A percentile compares a stretch with the other conserved stretches of the same genome.
phyloP scores from a whole-genome alignment of 345 rosid genomes.

The Lenwebbia sp. region DNA sequence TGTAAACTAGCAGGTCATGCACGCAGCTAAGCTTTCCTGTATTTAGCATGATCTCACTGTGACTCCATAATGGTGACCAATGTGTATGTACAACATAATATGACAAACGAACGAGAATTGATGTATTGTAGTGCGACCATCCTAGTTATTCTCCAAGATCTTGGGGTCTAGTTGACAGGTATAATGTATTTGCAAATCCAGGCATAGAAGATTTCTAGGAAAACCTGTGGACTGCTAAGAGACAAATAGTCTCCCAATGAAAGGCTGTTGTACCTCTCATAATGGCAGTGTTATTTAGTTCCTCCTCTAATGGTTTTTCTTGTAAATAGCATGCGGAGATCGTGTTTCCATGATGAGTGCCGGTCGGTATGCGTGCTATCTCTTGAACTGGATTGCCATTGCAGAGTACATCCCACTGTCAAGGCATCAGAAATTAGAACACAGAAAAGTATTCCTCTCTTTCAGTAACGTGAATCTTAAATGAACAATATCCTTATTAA shows the following conservation, averaged over 20 bases:
- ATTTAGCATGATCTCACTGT: not conserved
- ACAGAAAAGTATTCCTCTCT: not conserved
- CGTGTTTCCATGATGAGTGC: slow-evolving; percentile 33
- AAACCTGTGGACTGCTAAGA: not conserved
- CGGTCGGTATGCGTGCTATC: slow-evolving; percentile 30
- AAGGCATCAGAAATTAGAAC: not conserved
- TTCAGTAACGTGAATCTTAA: not conserved
- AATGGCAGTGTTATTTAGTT: not conserved
- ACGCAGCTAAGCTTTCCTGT: not conserved
- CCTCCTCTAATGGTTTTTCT: not conserved
- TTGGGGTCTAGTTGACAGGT: not conserved
- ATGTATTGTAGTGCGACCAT: not conserved
- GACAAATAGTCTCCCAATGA: not conserved
- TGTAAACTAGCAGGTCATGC: not conserved
- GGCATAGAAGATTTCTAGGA: not conserved
- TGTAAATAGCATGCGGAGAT: slow-evolving; percentile 1
- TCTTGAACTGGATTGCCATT: slow-evolving; percentile 27
- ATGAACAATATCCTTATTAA: not conserved
- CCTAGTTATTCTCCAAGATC: not conserved
- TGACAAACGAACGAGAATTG: not conserved
- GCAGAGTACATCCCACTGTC: slow-evolving; percentile 71
- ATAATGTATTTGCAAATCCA: not conserved
- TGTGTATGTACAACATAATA: not conserved
- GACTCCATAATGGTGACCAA: not conserved
- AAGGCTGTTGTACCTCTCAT: not conserved